A percentile compares a stretch with the other conserved stretches of the same genome.
Conservation (phyloP, 2,329 filamentous ascomycete species). For the Fusarium circinatum region DNA sequence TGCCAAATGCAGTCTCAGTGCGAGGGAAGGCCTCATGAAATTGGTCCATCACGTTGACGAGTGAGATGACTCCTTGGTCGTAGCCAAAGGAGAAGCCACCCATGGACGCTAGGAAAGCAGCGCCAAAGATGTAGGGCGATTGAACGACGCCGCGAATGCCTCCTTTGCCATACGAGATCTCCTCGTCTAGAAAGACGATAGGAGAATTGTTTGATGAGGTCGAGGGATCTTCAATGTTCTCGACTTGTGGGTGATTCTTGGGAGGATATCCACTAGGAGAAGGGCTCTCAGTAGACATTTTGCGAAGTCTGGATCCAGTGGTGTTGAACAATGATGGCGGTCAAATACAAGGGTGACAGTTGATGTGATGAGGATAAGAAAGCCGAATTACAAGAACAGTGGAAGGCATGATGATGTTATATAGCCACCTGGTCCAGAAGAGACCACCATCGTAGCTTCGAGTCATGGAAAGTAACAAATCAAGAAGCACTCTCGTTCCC, state of each 20-base stretch:
- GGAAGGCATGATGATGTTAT: not conserved
- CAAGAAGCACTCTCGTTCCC: not conserved
- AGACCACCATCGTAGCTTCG: not conserved
- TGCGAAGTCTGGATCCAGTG: not conserved
- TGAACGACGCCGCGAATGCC: not conserved
- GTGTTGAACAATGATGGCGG: not conserved
- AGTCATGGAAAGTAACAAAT: not conserved
- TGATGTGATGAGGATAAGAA: not conserved
- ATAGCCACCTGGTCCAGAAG: not conserved
- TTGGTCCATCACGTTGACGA: constrained; percentile 58
- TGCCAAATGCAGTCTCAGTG: constrained; percentile 51
- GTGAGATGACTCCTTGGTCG: constrained; percentile 51
- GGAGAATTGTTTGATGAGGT: not conserved
- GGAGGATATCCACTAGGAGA: not conserved
- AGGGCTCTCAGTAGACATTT: not conserved
- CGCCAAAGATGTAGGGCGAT: constrained; percentile 2
- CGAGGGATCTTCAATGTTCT: not conserved
- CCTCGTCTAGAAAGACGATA: not conserved
- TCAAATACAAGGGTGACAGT: not conserved
- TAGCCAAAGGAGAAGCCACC: constrained; percentile 10
- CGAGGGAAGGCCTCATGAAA: constrained; percentile 49
- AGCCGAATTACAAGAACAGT: not conserved
- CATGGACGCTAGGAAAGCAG: constrained; percentile 1
- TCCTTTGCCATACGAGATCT: not conserved
- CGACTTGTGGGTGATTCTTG: not conserved